A percentile compares a stretch with the other conserved stretches of the same genome.
phyloP scores from a whole-genome alignment of 2,329 filamentous ascomycete species.

The Ceratocystis destructans region DNA sequence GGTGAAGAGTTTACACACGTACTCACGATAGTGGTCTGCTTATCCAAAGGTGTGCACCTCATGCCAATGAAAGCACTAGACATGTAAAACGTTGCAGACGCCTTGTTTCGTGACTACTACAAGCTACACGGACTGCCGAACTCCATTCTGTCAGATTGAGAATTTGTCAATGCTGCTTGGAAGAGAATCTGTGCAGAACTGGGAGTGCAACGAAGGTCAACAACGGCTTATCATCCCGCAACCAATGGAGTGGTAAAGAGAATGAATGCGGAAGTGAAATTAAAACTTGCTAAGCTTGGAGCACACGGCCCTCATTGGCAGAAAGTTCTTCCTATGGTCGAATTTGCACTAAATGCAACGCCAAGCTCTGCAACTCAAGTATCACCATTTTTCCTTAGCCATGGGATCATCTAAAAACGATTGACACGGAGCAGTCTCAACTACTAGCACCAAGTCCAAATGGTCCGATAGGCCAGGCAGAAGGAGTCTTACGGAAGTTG shows the following conservation, averaged over 20 bases:
- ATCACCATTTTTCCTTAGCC: too few species aligned
- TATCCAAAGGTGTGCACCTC: not conserved
- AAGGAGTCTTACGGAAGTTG: too few species aligned
- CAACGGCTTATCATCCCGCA: not conserved
- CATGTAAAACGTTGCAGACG: not conserved
- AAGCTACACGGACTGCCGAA: not conserved
- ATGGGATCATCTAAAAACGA: too few species aligned
- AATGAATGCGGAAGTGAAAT: not conserved
- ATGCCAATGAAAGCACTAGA: not conserved
- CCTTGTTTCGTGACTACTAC: not conserved
- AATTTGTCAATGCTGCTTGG: not conserved
- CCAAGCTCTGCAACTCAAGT: too few species aligned
- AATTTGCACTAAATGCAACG: too few species aligned
- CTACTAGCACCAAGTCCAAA: too few species aligned
- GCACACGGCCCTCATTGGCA: too few species aligned
- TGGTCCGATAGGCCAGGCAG: too few species aligned
- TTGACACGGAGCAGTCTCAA: too few species aligned
- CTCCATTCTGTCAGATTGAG: not conserved
- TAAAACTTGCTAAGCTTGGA: not conserved
- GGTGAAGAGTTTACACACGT: too few species aligned
- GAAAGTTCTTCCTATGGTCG: too few species aligned
- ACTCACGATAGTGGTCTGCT: too few species aligned
- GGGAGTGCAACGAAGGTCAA: not conserved
- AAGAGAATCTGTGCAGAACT: not conserved
- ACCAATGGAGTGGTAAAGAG: not conserved